These are phyloP conservation scores for Carex kokanica DNA, from an alignment of 176 grass and related monocot species.

Conservation along the genomic window DNA sequence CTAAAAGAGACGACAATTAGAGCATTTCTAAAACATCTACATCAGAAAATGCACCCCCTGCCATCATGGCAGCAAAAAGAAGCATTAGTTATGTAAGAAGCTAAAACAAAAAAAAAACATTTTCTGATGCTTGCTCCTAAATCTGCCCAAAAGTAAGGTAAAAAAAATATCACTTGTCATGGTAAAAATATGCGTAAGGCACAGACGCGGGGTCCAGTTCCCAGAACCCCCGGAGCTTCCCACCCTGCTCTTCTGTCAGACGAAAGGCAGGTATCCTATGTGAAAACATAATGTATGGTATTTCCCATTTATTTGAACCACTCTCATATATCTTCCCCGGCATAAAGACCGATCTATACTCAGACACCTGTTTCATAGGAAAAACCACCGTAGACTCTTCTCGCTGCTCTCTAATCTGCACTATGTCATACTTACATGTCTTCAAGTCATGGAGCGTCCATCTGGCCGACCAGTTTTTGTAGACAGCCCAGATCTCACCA, in stretches of 20 bases:
- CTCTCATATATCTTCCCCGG: background rate
- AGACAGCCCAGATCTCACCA: slow-evolving; percentile 72
- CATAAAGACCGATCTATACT: slow-evolving; percentile 66
- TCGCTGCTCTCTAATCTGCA: slow-evolving; percentile 41
- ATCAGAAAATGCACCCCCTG: background rate
- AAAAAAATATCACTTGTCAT: background rate
- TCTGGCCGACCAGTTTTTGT: slow-evolving; percentile 57
- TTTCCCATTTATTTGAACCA: slow-evolving; percentile 23
- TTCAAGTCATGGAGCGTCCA: slow-evolving; percentile 34
- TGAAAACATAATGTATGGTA: slow-evolving; percentile 60
- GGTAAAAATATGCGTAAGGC: slow-evolving; percentile 44
- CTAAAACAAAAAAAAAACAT: background rate
- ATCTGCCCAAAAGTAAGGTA: background rate
- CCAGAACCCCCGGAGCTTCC: slow-evolving; percentile 52
- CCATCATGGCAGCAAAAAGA: background rate
- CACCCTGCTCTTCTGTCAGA: slow-evolving; percentile 46
- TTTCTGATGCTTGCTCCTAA: background rate
- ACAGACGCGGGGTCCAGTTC: slow-evolving; percentile 81
- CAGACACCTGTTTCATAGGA: slow-evolving; percentile 43
- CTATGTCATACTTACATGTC: slow-evolving; percentile 48
- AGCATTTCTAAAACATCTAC: background rate
- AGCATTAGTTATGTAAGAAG: background rate
- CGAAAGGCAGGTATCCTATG: slow-evolving; percentile 57
- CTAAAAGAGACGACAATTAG: background rate
- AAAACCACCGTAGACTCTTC: slow-evolving; percentile 29